Evolutionary conservation across 31 red algal genomes (phyloP).

Genomic region (Odonthalia washingtoniensis): DNA sequence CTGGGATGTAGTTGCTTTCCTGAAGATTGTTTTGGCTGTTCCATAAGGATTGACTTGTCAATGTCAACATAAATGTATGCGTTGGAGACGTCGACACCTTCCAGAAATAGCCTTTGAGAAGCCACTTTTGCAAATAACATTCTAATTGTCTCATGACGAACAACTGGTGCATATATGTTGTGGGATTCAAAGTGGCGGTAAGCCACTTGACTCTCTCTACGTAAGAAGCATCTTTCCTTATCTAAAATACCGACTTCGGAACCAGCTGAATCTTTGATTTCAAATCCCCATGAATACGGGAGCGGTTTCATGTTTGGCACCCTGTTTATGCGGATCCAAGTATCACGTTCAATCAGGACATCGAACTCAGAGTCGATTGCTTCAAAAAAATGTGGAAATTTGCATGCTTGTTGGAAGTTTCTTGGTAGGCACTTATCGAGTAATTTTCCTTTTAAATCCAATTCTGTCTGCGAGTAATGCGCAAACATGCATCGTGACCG

Average conservation of each 20-base stretch:
- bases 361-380: constrained; percentile 46
- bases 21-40: constrained; percentile 20
- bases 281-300: neutral
- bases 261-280: neutral
- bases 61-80: constrained; percentile 36
- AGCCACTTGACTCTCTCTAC: constrained; percentile 1
- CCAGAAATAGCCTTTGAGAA: neutral
- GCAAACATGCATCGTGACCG: too few species aligned
- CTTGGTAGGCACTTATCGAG: too few species aligned
- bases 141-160: constrained; percentile 21
- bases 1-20: neutral
- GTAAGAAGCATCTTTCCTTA: constrained; percentile 17
- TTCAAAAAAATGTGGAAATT: constrained; percentile 17
- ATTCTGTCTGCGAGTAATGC: too few species aligned
- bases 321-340: neutral
- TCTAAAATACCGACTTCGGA: neutral
- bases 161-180: constrained; percentile 39
- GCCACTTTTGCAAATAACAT: constrained; percentile 34
- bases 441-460: too few species aligned
- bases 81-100: constrained; percentile 14
- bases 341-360: constrained; percentile 20
- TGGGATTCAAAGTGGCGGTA: constrained; percentile 31
- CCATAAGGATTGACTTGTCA: constrained; percentile 1
- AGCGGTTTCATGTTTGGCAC: neutral
- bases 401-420: constrained; percentile 31